Conservation (phyloP, 2,329 filamentous ascomycete genomes). For the Monosporascus sp. region DNA sequence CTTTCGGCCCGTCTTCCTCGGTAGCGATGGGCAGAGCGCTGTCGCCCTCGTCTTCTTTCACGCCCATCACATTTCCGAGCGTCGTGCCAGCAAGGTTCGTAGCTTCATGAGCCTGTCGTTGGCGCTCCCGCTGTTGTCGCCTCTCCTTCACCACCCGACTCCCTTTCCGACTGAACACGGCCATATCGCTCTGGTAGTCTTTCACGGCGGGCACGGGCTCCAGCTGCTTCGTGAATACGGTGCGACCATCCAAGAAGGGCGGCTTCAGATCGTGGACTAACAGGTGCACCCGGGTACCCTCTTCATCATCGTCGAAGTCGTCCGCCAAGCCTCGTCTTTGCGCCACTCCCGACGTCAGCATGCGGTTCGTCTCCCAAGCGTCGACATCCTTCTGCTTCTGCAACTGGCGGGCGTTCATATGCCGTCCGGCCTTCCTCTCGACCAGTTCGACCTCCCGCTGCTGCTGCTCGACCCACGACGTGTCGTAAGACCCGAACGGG, state of each 20-base stretch:
- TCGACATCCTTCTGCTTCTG: conserved; percentile 94
- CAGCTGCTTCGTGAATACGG: conserved; percentile 93
- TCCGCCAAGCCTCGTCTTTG: conserved; percentile 76
- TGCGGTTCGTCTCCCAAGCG: conserved; percentile 97
- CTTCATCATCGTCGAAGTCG: conserved; percentile 87
- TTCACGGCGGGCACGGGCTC: conserved; percentile 90
- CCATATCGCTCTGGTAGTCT: conserved; percentile 97
- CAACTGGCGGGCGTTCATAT: conserved; percentile 66
- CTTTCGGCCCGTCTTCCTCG: conserved; percentile 60
- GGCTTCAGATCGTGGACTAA: conserved; percentile 90
- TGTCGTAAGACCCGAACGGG: conserved; percentile 73
- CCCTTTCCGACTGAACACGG: conserved; percentile 92
- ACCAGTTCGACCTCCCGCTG: conserved; percentile 67
- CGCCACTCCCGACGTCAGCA: conserved; percentile 93
- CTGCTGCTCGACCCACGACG: conserved; percentile 65
- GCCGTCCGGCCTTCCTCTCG: conserved; percentile 71
- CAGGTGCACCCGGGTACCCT: conserved; percentile 82
- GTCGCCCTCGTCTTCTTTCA: conserved; percentile 89
- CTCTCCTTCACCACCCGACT: conserved; percentile 89
- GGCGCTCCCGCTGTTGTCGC: conserved; percentile 85
- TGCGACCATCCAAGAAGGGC: conserved; percentile 90
- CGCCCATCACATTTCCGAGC: conserved; percentile 89
- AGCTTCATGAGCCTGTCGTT: conserved; percentile 90
- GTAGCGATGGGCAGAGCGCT: conserved; percentile 74
- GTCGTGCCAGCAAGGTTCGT: conserved; percentile 90